Evolutionary conservation across 2,329 filamentous ascomycete species (phyloP), one percentile per base, ranked within the genome.

Genomic region (Alternaria sp.): DNA sequence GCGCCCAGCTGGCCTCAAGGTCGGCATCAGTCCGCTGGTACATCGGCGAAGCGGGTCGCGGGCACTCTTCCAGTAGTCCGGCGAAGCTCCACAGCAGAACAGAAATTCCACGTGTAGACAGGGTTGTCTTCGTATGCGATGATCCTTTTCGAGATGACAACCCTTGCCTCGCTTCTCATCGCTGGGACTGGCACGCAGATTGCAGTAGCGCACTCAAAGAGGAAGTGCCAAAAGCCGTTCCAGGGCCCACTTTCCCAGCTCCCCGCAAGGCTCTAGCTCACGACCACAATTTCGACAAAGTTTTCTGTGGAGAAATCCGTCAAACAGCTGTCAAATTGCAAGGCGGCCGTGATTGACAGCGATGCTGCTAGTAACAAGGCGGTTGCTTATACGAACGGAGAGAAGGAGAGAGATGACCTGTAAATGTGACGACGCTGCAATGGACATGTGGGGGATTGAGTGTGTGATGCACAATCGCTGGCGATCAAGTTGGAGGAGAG

Each of bases 81-180:
- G 66, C 53, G 58, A 61, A 60, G 63, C 64, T 67, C 65, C 69
- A 69, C 64, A 59, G 56, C 53, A 56, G 42, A 42, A 37, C 24
- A 29, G 31, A 39, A 24, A 58, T 58, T 75, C 74, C 74, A 77
- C 75, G 75, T 77, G 74, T 73, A 41, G 62, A 57, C 73, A 74
- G 71, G 74, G 71, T 71, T 73, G 51, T 55, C 62, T 64, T 61
- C 67, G 67, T 65, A 72, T 66, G 62, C 61, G 66, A 57, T 61
- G 68, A 69, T 68, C 65, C 62, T 63, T 60, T 65, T 66, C 41
- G 58, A 67, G 61, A 57, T 65, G 48, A 21, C 48, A 45, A 67
- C 64, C 69, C 73, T 68, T 71, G 72, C 53, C 67, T 74, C 74
- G 75, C 69, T 76, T 73, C 75, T 73, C 72, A 65, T 55, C 68